These are phyloP conservation scores for Clonostachys chloroleuca DNA, from an alignment of 2,329 filamentous ascomycete species.

Conservation along the genomic window DNA sequence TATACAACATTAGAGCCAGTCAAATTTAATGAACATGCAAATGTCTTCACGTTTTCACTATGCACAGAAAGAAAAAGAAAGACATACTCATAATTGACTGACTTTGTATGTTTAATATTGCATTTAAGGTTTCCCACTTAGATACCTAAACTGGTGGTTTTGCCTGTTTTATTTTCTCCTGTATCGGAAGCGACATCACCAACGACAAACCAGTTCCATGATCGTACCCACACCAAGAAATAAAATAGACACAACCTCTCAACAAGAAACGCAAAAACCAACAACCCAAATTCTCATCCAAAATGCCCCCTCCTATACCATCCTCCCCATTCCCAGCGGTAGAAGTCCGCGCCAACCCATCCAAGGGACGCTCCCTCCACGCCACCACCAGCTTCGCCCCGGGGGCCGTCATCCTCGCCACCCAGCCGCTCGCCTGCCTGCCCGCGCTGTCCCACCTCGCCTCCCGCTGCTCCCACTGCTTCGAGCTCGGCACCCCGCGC, in stretches of 20 bases:
- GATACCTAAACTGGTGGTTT: too few species aligned
- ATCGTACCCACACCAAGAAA: too few species aligned
- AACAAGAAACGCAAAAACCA: background rate
- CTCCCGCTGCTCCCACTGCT: slow-evolving; percentile 45
- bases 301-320: background rate
- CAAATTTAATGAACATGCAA: too few species aligned
- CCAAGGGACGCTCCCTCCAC: slow-evolving; percentile 40
- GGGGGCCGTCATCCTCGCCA: slow-evolving; percentile 39
- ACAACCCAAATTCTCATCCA: background rate
- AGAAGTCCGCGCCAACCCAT: slow-evolving; percentile 15
- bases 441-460: slow-evolving; percentile 35
- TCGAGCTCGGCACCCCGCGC: slow-evolving; percentile 16
- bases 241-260: too few species aligned
- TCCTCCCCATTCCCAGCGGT: background rate
- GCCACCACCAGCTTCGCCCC: slow-evolving; percentile 35
- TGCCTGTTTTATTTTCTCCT: too few species aligned
- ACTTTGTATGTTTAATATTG: too few species aligned
- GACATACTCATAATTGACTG: background rate
- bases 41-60: too few species aligned
- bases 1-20: too few species aligned
- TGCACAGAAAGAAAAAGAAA: background rate
- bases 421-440: slow-evolving; percentile 39
- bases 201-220: too few species aligned
- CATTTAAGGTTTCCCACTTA: too few species aligned
- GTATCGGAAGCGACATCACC: too few species aligned